These are phyloP conservation scores for Cercophora samala DNA, from an alignment of 495 filamentous ascomycete species.

Conservation along the genomic window DNA sequence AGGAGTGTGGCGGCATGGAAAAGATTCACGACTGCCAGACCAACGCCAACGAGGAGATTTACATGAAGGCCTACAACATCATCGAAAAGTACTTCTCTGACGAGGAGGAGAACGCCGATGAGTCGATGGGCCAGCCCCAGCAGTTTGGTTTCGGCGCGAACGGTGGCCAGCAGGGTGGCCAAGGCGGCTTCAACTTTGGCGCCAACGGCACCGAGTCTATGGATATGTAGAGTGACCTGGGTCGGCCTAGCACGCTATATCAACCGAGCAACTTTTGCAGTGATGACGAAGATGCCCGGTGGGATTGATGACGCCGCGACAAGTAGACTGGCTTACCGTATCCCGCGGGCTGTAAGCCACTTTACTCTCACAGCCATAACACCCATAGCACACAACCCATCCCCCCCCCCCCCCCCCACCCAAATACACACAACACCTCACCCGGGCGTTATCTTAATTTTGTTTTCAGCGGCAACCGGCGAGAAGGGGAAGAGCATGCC, in stretches of 20 bases:
- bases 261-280: no score
- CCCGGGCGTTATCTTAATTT: constrained; percentile 40
- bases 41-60: constrained; percentile 99
- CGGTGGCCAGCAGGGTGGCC: constrained; percentile 66
- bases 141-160: constrained; percentile 83
- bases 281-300: no score
- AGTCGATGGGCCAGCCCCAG: constrained; percentile 51
- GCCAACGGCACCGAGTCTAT: constrained; percentile 90
- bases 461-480: constrained; percentile 36
- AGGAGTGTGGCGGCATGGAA: constrained; percentile 98
- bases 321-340: no score
- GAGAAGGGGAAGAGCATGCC: constrained; percentile 33
- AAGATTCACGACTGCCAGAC: constrained; percentile 99
- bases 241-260: no score
- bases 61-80: constrained; percentile 99
- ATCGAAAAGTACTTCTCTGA: constrained; percentile 99
- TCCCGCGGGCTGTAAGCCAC: no score
- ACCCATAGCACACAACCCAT: background rate
- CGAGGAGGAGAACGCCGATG: constrained; percentile 83
- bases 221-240: constrained; percentile 76
- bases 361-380: background rate
- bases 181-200: constrained; percentile 82
- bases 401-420: constrained; percentile 4
- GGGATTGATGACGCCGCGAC: no score
- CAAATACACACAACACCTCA: constrained; percentile 22